Conservation (phyloP, 2,329 filamentous ascomycete species). For the Hypoxylon sp. region DNA sequence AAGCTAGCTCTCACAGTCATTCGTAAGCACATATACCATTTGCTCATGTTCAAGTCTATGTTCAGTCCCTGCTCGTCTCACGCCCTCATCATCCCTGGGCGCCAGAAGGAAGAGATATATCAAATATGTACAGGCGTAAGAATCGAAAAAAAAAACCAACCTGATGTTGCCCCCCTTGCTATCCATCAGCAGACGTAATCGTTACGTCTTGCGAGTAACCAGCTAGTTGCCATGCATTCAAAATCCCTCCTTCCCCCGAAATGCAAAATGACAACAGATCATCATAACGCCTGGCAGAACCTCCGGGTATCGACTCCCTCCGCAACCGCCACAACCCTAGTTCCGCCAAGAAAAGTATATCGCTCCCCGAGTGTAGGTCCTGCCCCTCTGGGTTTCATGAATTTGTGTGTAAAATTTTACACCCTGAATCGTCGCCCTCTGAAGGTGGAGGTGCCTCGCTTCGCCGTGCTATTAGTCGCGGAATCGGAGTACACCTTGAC, state of each 20-base stretch:
- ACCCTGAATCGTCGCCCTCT: constrained; percentile 44
- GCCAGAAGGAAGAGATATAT: constrained; percentile 14
- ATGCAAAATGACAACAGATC: constrained; percentile 22
- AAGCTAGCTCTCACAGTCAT: neutral
- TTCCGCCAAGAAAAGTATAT: constrained; percentile 5
- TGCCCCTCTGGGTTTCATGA: constrained; percentile 13
- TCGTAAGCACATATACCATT: constrained; percentile 15
- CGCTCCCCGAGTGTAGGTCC: constrained; percentile 18
- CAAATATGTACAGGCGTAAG: constrained; percentile 41
- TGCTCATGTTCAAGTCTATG: constrained; percentile 16
- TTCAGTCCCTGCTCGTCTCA: constrained; percentile 7
- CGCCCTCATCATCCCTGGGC: neutral
- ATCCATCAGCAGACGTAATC: constrained; percentile 20
- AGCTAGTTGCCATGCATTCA: neutral
- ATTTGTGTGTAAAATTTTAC: constrained; percentile 28
- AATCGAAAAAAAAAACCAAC: constrained; percentile 27
- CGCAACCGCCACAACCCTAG: neutral
- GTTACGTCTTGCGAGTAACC: neutral
- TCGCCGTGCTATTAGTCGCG: constrained; percentile 18
- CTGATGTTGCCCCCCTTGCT: constrained; percentile 7
- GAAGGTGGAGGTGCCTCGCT: constrained; percentile 13
- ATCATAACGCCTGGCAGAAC: constrained; percentile 6
- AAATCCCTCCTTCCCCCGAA: neutral
- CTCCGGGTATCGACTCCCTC: constrained; percentile 8
- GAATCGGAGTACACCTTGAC: constrained; percentile 71